Evolutionary conservation across 495 filamentous ascomycete genomes (phyloP), one percentile per base, ranked within the genome.

Genomic region (Penicillium lividum): DNA sequence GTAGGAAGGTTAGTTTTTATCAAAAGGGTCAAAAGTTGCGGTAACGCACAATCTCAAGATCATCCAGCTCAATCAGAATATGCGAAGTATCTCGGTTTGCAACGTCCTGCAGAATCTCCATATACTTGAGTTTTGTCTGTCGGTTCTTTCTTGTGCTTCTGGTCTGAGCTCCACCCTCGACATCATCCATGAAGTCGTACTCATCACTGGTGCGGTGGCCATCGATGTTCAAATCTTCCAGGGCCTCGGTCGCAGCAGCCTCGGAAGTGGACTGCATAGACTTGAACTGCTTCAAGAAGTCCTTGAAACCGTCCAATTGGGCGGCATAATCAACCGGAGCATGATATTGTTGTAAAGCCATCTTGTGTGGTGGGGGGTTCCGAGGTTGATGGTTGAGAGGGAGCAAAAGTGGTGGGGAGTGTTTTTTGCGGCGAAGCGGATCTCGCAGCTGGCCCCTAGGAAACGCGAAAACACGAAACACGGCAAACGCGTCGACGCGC

Each of bases 121-220:
- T 89, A 74, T 98, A 98, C 77, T 98, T 98, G 67, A 86, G 75
- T 68, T 88, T 90, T 3, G 86, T 84, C 59, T 84, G 75, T 56
- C 70, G 70, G 65, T 64, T 73, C 62, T 66, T 70, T 62, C 71
- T 71, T 50, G 65, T 65, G 70, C 63, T 70, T 58, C 63, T 73
- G 60, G 69, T 78, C 73, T 61, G 79, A 61, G 62, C 76, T 66
- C 64, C 74, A 58, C 61, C 80, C 46, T 84, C 88, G 47, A 84
- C 85, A 73, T 97, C 89, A 65, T 96, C 90, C 89, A 96, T 91
- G 73, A 96, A 91, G 67, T 96, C 92, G 67, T 97, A 93, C 64
- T 96, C 92, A 68, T 97, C 92, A 74, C 89, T 93, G n/a, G 88
- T 82, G 62, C 87, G 86, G 76, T 93, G 89, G 56, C 88, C 92